A percentile compares a stretch with the other conserved stretches of the same genome.
These are phyloP conservation scores for Xylaria telfairii DNA, from an alignment of 495 filamentous ascomycete species.

Conservation along the genomic window DNA sequence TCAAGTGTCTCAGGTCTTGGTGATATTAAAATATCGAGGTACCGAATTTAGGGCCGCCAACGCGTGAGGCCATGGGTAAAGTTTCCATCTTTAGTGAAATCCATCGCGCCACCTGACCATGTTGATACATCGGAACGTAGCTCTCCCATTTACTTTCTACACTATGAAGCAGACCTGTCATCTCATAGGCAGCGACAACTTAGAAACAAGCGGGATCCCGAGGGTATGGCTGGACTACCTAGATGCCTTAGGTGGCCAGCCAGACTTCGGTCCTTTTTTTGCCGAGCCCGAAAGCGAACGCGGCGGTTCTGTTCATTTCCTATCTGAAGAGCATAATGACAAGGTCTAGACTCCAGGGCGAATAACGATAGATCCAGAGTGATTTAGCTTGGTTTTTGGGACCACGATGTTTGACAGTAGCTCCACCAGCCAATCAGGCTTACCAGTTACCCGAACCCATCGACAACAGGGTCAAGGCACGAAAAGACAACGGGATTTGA, in stretches of 20 bases:
- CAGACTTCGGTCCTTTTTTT: constrained; percentile 23
- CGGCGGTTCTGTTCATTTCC: neutral
- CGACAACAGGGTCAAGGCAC: constrained; percentile 9
- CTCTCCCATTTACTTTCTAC: neutral
- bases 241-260: neutral
- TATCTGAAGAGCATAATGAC: neutral
- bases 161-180: constrained; percentile 4
- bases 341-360: neutral
- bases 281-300: constrained; percentile 22
- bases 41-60: constrained; percentile 8
- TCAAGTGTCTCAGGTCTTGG: constrained; percentile 34
- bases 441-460: constrained; percentile 19
- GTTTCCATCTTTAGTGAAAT: constrained; percentile 10
- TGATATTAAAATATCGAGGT: constrained; percentile 16
- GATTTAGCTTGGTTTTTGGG: constrained; percentile 6
- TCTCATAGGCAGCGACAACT: constrained; percentile 4
- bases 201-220: constrained; percentile 17
- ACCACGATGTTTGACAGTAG: constrained; percentile 23
- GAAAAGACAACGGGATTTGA: constrained; percentile 21
- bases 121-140: neutral
- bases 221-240: constrained; percentile 1
- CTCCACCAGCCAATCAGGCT: constrained; percentile 10
- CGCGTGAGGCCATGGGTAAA: constrained; percentile 28
- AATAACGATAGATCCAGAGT: constrained; percentile 7
- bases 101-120: constrained; percentile 10